These are phyloP conservation scores for Colletotrichum sp. DNA, from an alignment of 2,329 filamentous ascomycete genomes.

Conservation along the genomic window DNA sequence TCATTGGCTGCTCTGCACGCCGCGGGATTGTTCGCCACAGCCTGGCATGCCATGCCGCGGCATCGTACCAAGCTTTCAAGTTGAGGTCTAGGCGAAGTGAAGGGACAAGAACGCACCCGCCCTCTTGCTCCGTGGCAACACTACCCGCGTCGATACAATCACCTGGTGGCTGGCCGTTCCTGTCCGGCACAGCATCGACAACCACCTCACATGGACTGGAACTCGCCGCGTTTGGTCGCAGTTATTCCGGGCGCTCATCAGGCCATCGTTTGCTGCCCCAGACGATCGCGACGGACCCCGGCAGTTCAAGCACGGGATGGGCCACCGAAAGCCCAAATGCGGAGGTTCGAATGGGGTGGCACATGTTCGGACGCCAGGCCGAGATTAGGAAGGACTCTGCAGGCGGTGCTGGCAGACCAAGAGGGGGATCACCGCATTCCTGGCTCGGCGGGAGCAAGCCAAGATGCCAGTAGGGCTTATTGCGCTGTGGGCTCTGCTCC, in stretches of 20 bases:
- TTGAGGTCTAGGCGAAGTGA: neutral
- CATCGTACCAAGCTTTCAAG: constrained; percentile 17
- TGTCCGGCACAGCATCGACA: neutral
- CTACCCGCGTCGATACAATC: neutral
- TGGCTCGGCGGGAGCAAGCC: constrained; percentile 6
- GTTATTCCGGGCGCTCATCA: neutral
- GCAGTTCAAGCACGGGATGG: neutral
- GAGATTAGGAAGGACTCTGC: constrained; percentile 16
- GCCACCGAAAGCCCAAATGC: constrained; percentile 5
- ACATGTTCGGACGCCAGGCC: constrained; percentile 10
- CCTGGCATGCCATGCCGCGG: neutral
- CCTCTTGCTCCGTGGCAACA: neutral
- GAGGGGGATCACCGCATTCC: constrained; percentile 10
- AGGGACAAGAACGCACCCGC: neutral
- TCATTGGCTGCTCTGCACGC: neutral
- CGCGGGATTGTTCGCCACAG: neutral
- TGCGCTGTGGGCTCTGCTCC: constrained; percentile 9
- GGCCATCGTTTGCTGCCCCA: constrained; percentile 1
- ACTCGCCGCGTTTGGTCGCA: neutral
- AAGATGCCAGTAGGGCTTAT: constrained; percentile 14
- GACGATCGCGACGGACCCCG: constrained; percentile 5
- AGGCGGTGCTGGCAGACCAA: neutral
- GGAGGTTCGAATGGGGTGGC: constrained; percentile 15
- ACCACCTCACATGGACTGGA: neutral
- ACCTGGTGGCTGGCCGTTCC: neutral